phyloP scores from a whole-genome alignment of 2,329 filamentous ascomycete genomes.

The Neonectria hederae region DNA sequence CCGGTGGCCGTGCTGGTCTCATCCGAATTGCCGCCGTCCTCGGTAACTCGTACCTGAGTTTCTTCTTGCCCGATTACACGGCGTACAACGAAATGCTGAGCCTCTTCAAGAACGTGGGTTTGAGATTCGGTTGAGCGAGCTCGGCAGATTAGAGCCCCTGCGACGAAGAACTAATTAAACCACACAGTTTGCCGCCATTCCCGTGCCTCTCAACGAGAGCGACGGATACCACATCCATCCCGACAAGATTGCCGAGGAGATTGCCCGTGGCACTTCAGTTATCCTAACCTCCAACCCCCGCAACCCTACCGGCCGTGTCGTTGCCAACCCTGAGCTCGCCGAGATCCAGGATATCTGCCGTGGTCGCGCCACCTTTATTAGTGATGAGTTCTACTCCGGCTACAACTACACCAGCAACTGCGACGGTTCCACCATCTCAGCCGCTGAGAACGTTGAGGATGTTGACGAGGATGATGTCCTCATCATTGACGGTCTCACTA shows the following conservation, averaged over 20 bases:
- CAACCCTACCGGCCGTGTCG: constrained; percentile 91
- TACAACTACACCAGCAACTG: constrained; percentile 97
- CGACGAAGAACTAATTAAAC: constrained; percentile 17
- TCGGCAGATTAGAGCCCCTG: background rate
- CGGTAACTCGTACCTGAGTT: constrained; percentile 90
- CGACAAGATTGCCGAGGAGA: constrained; percentile 91
- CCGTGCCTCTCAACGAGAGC: constrained; percentile 82
- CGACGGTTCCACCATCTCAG: constrained; percentile 87
- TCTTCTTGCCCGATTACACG: constrained; percentile 95
- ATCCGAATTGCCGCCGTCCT: constrained; percentile 95
- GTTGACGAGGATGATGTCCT: constrained; percentile 91
- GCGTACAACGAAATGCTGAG: constrained; percentile 98
- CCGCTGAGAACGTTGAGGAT: constrained; percentile 89
- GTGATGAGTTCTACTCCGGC: constrained; percentile 95
- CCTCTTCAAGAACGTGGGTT: constrained; percentile 83
- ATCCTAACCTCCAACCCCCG: constrained; percentile 95
- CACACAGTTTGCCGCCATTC: constrained; percentile 80
- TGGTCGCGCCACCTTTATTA: constrained; percentile 88
- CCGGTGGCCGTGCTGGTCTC: constrained; percentile 89
- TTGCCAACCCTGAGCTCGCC: constrained; percentile 83
- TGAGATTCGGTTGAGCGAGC: background rate
- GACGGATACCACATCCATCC: constrained; percentile 95
- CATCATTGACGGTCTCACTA: constrained; percentile 94
- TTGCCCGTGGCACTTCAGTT: constrained; percentile 84
- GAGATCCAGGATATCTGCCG: constrained; percentile 94